Base-by-base conservation (phyloP, 352 stramenopile species). In the Pythium aquatile region DNA sequence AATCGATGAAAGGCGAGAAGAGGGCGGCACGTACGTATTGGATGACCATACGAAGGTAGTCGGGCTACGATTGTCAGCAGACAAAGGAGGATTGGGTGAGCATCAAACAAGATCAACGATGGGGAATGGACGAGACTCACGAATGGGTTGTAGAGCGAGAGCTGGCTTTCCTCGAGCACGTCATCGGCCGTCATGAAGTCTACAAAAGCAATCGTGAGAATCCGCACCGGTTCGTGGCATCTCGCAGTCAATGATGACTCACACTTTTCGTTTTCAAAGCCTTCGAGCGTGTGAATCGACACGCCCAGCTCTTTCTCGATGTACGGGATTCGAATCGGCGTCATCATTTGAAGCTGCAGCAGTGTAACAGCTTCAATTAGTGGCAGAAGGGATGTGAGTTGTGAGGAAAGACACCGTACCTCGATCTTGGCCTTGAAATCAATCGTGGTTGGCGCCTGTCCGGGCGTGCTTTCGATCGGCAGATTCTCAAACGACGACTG, bases 21-120 rank as follows among this genome's bases (percentile, higher is more conserved):
- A 7, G 9, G 8, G 48, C 14, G 32, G 17, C 9, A 64, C 77
- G 28, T 71, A 94, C 85, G 42, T 91, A 94, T 90, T 94, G 86
- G 60, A 94, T 94, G 33, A 91, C 83, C 83, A 94, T 94, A 35
- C 85, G 80, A 1, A 94, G 63, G 53, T 94, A 94, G 57, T 94
- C 86, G 24, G 83, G 79, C 86, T 94, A 46, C 39, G 30, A 53
- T 3, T 40, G 40, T 46, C 8, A 51, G 20, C 20, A 24, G 20
- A 24, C 20, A 24, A 24, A 24, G 20, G 20, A 24, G 20, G 20
- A 24, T 24, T 24, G 20, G 20, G 20, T 24, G 20, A 24, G 20
- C 20, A 24, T 24, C 20, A 24, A 24, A 24, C 20, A 24, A 24
- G 20, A 24, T 24, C 20, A 24, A 24, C 20, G 20, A 24, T 24